Evolutionary conservation across 108 stramenopile genomes (phyloP), one percentile per base, ranked within the genome.

Genomic region (Conticribra guillardii): DNA sequence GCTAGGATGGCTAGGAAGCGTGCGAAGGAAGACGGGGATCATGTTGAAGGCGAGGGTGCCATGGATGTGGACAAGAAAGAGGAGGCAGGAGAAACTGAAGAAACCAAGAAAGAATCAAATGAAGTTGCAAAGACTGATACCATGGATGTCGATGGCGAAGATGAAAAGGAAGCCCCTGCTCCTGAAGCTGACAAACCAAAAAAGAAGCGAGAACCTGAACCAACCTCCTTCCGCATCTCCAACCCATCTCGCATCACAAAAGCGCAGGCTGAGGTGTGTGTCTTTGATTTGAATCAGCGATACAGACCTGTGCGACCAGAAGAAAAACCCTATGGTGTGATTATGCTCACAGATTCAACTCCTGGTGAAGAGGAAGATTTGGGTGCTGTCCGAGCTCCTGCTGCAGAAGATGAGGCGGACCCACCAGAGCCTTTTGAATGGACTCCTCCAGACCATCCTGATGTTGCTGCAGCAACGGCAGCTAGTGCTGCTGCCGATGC

Each of bases 1-100:
- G 98, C 98, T 4, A 80, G 96, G 16, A 82, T 89, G 63, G 97
- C 96, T 21, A 85, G 97, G 34, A 97, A 96, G 41, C 88, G 88
- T 60, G 95, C 94, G 5, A 92, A 96, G 61, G 94, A 92, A 69
- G 90, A 88, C 32, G 89, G 66, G 4, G 88, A 83, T 30, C 45
- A 61, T 18, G 72, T 67, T 5, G 85, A 79, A 44, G 75, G 68
- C 9, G 80, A 57, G 22, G 60, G 54, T 18, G 75, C 61, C 33
- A 91, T 96, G 92, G 95, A 94, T 57, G 84, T 94, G 2, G 92
- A 94, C 37, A 73, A 81, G 51, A 82, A 83, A 45, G 79, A 85
- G 29, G 87, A 82, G 30, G 67, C 52, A n/a, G 74, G 60, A 26
- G 91, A 94, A 91, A 94, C 93, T 54, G 84, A 93, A 3, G 92